Evolutionary conservation across 2,329 filamentous ascomycete genomes (phyloP), one percentile per base, ranked within the genome.

Genomic region (Alternaria consortialis): DNA sequence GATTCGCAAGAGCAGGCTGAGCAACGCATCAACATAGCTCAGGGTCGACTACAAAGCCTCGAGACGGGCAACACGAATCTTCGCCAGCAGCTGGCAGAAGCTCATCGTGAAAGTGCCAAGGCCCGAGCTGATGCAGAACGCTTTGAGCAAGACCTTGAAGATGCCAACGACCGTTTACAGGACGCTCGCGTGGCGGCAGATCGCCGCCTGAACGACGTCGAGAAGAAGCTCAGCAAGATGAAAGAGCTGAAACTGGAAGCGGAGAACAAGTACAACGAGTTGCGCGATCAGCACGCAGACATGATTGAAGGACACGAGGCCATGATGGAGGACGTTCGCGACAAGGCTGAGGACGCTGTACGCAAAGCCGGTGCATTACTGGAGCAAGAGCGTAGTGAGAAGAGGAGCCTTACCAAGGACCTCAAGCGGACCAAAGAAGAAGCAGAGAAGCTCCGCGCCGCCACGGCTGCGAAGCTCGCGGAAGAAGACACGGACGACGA

Each of bases 331-430:
- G 68, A 74, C 27, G 66, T 77, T 12, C 75, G 74, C 20, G 67
- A 71, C 9, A 79, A 73, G 36, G 76, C 76, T 5, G 76, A 78
- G 56, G 75, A 79, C 44, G 75, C 73, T 4, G 69, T 79, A 2
- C 68, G 73, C 51, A 78, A 77, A 61, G 70, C 72, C 4, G 71
- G 72, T 37, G 63, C 67, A 9, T 60, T 79, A 6, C 67, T 79
- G 4, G 67, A 76, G 25, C 70, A 73, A n/a, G 75, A 79, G 55
- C 67, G 75, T 27, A 71, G 56, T 36, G 75, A 77, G 48, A 78
- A 75, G 64, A 67, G 66, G 34, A 66, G 70, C 27, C 43, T 73
- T 15, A 47, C 59, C 2, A 75, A 72, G 40, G 71, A 78, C 2
- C 60, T 77, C 3, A 74, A 72, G 48, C 67, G 52, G 17, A 36